These are phyloP conservation scores for Stevia rebaudiana DNA, from an alignment of 140 eudicot species.

Conservation along the genomic window DNA sequence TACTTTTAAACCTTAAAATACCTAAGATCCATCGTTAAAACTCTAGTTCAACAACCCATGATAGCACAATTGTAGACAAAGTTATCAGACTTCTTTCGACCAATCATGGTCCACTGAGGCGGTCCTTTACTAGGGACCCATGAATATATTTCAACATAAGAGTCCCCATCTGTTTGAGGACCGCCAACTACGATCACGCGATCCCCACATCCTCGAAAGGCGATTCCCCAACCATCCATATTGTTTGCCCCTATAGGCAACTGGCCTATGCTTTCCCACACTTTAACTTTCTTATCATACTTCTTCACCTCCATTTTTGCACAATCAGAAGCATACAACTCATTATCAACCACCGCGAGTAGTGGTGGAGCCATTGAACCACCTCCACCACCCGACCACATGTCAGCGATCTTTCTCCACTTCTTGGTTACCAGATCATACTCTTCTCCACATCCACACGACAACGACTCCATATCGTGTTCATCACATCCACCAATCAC, in stretches of 20 bases:
- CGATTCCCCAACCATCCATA: constrained; percentile 78
- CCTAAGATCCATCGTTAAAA: not conserved
- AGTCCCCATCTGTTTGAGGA: constrained; percentile 43
- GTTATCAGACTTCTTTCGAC: constrained; percentile 45
- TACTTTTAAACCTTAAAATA: not conserved
- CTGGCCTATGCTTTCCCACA: constrained; percentile 45
- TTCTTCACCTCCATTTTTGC: constrained; percentile 48
- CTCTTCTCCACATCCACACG: constrained; percentile 80
- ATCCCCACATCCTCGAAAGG: constrained; percentile 82
- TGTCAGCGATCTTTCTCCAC: constrained; percentile 54
- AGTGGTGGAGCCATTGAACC: constrained; percentile 58
- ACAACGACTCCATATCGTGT: constrained; percentile 25
- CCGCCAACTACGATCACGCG: constrained; percentile 74
- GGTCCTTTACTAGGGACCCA: constrained; percentile 77
- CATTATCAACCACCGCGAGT: constrained; percentile 60
- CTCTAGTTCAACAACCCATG: constrained; percentile 64
- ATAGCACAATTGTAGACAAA: constrained; percentile 87
- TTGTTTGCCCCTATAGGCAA: constrained; percentile 63
- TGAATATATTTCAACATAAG: constrained; percentile 58
- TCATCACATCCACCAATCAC: constrained; percentile 70
- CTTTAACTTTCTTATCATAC: constrained; percentile 34
- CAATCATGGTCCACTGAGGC: constrained; percentile 60
- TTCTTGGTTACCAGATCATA: constrained; percentile 37
- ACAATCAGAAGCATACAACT: constrained; percentile 62
- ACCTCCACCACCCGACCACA: constrained; percentile 42